These are phyloP conservation scores for Stromatinia cepivora DNA, from an alignment of 2,329 filamentous ascomycete species.

Conservation along the genomic window DNA sequence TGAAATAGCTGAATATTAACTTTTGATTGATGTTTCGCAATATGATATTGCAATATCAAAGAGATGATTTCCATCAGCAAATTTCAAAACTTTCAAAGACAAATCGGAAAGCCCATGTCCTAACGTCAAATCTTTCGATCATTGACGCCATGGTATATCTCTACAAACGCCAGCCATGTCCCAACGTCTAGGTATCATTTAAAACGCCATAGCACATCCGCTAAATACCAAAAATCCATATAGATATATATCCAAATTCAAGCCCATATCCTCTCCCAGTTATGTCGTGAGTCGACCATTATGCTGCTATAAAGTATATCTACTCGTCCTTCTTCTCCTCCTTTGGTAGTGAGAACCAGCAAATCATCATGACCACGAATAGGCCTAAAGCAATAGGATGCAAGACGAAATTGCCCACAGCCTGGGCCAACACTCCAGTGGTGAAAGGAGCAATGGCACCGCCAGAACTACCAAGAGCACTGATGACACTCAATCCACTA, in stretches of 20 bases:
- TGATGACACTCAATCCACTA: slow-evolving; percentile 66
- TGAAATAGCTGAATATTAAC: not conserved
- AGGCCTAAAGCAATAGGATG: slow-evolving; percentile 63
- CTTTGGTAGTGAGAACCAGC: slow-evolving; percentile 62
- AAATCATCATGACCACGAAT: slow-evolving; percentile 63
- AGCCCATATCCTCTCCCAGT: not conserved
- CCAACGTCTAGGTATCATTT: slow-evolving; percentile 29
- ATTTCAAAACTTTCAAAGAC: not conserved
- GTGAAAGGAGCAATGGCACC: slow-evolving; percentile 62
- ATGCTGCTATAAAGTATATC: not conserved
- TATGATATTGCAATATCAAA: not conserved
- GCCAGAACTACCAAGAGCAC: slow-evolving; percentile 67
- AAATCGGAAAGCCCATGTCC: not conserved
- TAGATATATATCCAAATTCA: slow-evolving; percentile 14
- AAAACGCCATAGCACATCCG: slow-evolving; percentile 35
- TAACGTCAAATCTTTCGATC: not conserved
- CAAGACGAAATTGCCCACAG: slow-evolving; percentile 49
- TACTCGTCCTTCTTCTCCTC: slow-evolving; percentile 62
- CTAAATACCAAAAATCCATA: slow-evolving; percentile 16
- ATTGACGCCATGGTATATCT: slow-evolving; percentile 29
- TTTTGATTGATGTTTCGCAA: not conserved
- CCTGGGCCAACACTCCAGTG: slow-evolving; percentile 50
- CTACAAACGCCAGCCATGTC: slow-evolving; percentile 32
- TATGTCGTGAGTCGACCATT: not conserved
- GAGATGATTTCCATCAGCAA: not conserved